phyloP scores from a whole-genome alignment of 192 early-diverging fungal genomes.

The Piromyces sp. region DNA sequence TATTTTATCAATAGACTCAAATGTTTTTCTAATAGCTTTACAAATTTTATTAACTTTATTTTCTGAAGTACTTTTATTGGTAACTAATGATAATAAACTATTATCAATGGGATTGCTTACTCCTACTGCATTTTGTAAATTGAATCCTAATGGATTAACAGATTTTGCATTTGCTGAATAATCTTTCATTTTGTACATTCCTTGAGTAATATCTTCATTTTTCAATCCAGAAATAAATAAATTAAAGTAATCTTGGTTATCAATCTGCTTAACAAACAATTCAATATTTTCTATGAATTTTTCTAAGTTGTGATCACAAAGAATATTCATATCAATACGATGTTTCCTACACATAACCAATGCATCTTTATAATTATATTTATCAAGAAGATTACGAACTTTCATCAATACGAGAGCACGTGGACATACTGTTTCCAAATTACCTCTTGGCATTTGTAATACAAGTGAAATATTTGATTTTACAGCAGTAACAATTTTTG shows the following conservation, averaged over 20 bases:
- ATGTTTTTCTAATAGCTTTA: slow-evolving; percentile 35
- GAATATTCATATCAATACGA: slow-evolving; percentile 82
- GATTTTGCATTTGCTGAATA: neutral
- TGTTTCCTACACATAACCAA: slow-evolving; percentile 70
- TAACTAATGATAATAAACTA: neutral
- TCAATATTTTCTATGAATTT: slow-evolving; percentile 47
- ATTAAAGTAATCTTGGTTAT: slow-evolving; percentile 74
- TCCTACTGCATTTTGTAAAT: neutral
- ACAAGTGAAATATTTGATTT: slow-evolving; percentile 49
- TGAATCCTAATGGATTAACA: neutral
- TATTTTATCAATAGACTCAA: slow-evolving; percentile 23
- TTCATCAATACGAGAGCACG: slow-evolving; percentile 68
- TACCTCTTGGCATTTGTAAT: slow-evolving; percentile 86
- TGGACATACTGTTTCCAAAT: slow-evolving; percentile 82
- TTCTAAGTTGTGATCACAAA: slow-evolving; percentile 60
- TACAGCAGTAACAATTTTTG: slow-evolving; percentile 63
- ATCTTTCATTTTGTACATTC: slow-evolving; percentile 47
- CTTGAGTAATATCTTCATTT: slow-evolving; percentile 64
- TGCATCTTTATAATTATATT: slow-evolving; percentile 53
- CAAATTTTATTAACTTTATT: slow-evolving; percentile 63
- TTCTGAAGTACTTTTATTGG: neutral
- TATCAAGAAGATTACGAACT: slow-evolving; percentile 40
- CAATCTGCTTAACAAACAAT: slow-evolving; percentile 57
- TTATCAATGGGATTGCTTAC: neutral
- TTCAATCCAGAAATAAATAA: slow-evolving; percentile 68